Conservation (phyloP, 2,329 filamentous ascomycete genomes). For the Botrytis squamosa region DNA sequence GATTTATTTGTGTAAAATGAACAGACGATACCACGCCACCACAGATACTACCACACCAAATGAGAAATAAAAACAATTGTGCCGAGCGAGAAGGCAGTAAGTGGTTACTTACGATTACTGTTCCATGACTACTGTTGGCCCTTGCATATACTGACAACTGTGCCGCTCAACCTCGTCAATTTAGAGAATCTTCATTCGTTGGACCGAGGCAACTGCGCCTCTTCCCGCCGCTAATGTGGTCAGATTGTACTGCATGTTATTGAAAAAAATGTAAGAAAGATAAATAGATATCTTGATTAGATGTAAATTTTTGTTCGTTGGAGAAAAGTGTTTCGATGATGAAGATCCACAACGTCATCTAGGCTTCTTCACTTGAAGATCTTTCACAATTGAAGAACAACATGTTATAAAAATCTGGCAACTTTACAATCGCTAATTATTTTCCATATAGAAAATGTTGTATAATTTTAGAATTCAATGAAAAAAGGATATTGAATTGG, state of each 20-base stretch:
- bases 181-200: constrained; percentile 9
- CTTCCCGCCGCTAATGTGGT: constrained; percentile 18
- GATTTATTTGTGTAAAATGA: constrained; percentile 6
- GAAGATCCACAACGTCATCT: not conserved
- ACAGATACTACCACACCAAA: constrained; percentile 16
- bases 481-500: not conserved
- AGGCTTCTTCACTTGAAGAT: constrained; percentile 8
- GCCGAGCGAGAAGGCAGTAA: constrained; percentile 15
- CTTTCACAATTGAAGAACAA: not conserved
- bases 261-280: constrained; percentile 9
- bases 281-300: not conserved
- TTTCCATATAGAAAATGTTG: not conserved
- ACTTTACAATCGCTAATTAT: not conserved
- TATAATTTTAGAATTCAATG: not conserved
- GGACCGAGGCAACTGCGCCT: constrained; percentile 19
- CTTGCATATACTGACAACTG: constrained; percentile 20
- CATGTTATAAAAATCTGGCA: not conserved
- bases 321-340: not conserved
- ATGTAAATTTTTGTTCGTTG: not conserved
- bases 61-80: constrained; percentile 8
- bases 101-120: not conserved
- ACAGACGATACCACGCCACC: not conserved
- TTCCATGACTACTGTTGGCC: constrained; percentile 12
- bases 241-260: constrained; percentile 12
- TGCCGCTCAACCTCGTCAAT: constrained; percentile 19